Base-by-base conservation (phyloP, 2,329 filamentous ascomycete genomes). In the Monosporascus cannonballus region DNA sequence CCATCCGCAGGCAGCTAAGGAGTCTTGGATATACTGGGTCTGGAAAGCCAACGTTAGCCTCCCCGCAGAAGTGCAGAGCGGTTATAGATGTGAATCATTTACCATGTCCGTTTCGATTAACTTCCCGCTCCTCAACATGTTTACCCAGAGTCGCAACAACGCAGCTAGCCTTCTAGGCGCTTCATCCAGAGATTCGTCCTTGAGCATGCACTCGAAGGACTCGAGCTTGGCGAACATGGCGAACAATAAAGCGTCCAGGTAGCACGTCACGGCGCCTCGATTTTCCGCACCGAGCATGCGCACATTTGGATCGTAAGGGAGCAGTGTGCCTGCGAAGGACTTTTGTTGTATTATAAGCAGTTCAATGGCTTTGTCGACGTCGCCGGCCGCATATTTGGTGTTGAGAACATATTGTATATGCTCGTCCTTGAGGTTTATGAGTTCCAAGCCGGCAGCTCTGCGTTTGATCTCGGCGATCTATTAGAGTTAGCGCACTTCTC, bases 191-290 rank as follows among this genome's bases (percentile, higher is more conserved):
- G 90, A 89, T 7, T 86, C 84, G 53, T 86, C 87, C 67, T 89
- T 92, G 36, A 96, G 77, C 78, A 97, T 96, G 48, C 88, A 90
- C 69, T 97, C 93, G 67, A 96, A 99, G 58, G 88, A 92, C 59
- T 90, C 87, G 38, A 96, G 78, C 55, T 89, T 86, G 18, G 89
- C 88, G 67, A 97, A 97, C 90, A 99, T 96, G 68, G 93, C 88
- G 67, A 96, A 97, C 1, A 99, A 79, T 22, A 97, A 74, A 0
- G 93, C 81, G 68, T 97, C 94, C 17, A 97, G 76, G 67, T 95
- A 97, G 73, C 94, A 99, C n/a, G 93, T 97, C 37, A 96, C 90
- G 47, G 82, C 83, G 45, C 86, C 80, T 47, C 91, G 80, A 65
- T 99, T 99, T 61, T 90, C 87, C 14, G 94, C 93, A 6, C 94